Evolutionary conservation across 495 filamentous ascomycete genomes (phyloP).

Genomic region (Penicillium turbatum): DNA sequence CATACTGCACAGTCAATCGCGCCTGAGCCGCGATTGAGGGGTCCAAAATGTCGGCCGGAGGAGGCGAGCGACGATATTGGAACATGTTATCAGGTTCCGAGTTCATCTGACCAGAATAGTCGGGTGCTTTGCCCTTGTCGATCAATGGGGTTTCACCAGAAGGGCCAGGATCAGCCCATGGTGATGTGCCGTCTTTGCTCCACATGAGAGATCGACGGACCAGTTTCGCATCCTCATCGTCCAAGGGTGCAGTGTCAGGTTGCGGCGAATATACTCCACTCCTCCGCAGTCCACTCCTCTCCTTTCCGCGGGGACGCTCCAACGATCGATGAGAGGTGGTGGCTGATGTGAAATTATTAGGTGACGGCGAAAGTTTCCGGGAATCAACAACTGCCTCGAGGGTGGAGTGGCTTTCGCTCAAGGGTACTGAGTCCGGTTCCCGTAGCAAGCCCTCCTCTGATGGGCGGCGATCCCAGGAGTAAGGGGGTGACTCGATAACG

Average conservation of each 20-base stretch:
- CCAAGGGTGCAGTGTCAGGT: constrained; percentile 42
- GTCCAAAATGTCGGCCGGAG: constrained; percentile 43
- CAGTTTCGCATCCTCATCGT: constrained; percentile 67
- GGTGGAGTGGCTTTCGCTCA: constrained; percentile 1
- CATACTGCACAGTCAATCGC: constrained; percentile 50
- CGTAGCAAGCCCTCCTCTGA: constrained; percentile 60
- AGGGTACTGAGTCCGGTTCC: constrained; percentile 13
- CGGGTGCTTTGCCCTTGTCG: constrained; percentile 27
- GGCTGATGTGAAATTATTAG: constrained; percentile 21
- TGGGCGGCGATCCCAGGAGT: constrained; percentile 65
- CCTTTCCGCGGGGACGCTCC: constrained; percentile 28
- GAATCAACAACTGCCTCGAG: constrained; percentile 12
- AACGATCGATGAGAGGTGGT: constrained; percentile 40
- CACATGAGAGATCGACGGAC: constrained; percentile 56
- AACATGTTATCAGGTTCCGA: constrained; percentile 19
- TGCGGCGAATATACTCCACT: constrained; percentile 43
- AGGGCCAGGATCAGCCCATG: constrained; percentile 23
- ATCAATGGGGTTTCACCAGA: constrained; percentile 48
- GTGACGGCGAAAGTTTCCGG: constrained; percentile 20
- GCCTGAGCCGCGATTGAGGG: constrained; percentile 51
- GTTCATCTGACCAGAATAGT: constrained; percentile 10
- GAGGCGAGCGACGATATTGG: constrained; percentile 22
- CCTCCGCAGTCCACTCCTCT: constrained; percentile 42
- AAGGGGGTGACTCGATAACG: constrained; percentile 55
- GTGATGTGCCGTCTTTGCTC: constrained; percentile 34